These are phyloP conservation scores for Secale cereale DNA, from an alignment of 176 grass and related monocot genomes.

Conservation along the genomic window DNA sequence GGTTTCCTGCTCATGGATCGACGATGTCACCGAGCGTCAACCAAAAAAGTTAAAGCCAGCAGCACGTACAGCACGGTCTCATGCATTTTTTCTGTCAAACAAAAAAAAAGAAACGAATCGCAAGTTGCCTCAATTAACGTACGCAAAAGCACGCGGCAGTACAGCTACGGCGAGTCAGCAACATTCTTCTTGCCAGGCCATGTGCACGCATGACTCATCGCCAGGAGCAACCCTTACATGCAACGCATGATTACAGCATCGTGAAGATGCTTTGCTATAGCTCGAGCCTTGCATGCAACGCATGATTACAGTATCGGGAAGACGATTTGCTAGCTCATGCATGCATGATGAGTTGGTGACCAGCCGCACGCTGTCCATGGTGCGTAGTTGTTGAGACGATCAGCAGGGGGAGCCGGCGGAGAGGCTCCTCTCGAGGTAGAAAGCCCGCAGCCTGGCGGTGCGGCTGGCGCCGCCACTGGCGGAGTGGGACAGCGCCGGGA, in stretches of 20 bases:
- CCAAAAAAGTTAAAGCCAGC: neutral
- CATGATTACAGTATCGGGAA: conserved; percentile 3
- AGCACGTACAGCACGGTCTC: neutral
- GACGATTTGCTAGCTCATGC: neutral
- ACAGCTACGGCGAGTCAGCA: conserved; percentile 7
- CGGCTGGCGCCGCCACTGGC: conserved; percentile 24
- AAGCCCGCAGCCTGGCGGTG: conserved; percentile 31
- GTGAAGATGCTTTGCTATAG: neutral
- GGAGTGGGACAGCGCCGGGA: conserved; percentile 65
- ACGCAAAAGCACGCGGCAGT: conserved; percentile 25
- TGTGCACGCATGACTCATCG: conserved; percentile 19
- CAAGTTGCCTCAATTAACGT: conserved; percentile 36
- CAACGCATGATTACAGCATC: conserved; percentile 1
- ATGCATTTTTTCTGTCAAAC: neutral
- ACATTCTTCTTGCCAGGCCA: conserved; percentile 31
- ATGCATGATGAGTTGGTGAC: neutral
- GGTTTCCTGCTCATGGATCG: neutral
- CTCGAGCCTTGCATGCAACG: neutral
- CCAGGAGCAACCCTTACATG: neutral
- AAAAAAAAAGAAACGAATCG: too few relatives aligned
- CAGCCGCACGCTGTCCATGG: neutral
- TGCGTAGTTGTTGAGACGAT: neutral
- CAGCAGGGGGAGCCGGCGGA: conserved; percentile 37
- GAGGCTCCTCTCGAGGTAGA: conserved; percentile 55
- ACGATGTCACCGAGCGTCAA: neutral